Evolutionary conservation across 306 rosid genomes (phyloP).

Genomic region (Vigna reflexopilosa): DNA sequence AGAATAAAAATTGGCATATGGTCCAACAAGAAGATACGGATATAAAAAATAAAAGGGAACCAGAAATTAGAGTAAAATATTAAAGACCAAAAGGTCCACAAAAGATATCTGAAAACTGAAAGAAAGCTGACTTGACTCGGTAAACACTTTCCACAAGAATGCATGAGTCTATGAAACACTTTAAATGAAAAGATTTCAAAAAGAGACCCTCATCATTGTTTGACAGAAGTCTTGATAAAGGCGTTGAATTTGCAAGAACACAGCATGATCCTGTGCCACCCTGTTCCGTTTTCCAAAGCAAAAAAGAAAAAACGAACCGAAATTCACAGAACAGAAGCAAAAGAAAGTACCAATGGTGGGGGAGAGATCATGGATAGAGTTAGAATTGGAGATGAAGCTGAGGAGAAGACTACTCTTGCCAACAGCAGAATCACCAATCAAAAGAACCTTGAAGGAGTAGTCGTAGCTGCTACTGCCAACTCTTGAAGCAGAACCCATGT

Average conservation of each 20-base stretch:
- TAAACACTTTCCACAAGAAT: conserved; percentile 11
- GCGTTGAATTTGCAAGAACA: neutral
- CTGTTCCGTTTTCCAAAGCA: conserved; percentile 1
- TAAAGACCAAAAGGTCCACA: neutral
- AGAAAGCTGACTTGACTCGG: conserved; percentile 5
- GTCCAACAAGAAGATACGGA: neutral
- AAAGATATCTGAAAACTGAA: conserved; percentile 3
- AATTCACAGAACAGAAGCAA: neutral
- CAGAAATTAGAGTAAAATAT: neutral
- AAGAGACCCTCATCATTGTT: neutral
- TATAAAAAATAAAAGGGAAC: neutral
- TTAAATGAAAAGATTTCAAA: neutral
- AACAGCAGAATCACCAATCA: conserved; percentile 97
- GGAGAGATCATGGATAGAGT: conserved; percentile 66
- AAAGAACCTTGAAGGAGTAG: conserved; percentile 86
- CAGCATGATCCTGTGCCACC: neutral
- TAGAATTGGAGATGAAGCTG: conserved; percentile 78
- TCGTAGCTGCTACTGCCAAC: conserved; percentile 64
- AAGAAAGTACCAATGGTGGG: conserved; percentile 81
- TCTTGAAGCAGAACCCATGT: conserved; percentile 70
- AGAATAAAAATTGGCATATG: conserved; percentile 11
- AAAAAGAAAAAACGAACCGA: neutral
- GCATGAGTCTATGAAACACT: neutral
- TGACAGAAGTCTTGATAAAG: neutral
- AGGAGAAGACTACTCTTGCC: conserved; percentile 96